Evolutionary conservation across 2,329 filamentous ascomycete species (phyloP).

Genomic region (Elsinoe australis): DNA sequence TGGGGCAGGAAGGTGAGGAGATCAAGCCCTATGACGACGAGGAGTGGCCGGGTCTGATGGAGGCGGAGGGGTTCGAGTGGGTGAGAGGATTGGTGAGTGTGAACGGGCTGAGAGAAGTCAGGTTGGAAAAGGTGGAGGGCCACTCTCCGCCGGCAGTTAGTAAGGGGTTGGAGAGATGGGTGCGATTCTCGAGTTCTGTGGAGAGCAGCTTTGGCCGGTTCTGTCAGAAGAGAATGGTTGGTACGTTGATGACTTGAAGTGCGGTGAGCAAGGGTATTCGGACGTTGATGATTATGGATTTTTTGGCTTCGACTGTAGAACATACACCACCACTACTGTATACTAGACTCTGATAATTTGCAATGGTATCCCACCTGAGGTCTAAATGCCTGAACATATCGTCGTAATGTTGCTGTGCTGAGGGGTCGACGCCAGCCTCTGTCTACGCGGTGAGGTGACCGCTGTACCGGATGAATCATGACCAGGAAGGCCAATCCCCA

Average conservation of each 20-base stretch:
- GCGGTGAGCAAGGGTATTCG: no score
- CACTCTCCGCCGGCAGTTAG: conserved; percentile 46
- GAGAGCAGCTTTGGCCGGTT: conserved; percentile 50
- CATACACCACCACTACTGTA: not conserved
- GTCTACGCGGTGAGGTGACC: no score
- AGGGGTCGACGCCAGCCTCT: no score
- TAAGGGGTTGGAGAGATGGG: conserved; percentile 50
- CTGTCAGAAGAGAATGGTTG: conserved; percentile 35
- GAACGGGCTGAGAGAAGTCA: conserved; percentile 43
- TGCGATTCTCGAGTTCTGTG: conserved; percentile 54
- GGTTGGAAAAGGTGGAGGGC: conserved; percentile 48
- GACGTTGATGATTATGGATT: not conserved
- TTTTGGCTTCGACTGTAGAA: no score
- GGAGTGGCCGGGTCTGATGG: conserved; percentile 23
- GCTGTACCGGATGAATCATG: no score
- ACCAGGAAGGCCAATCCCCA: no score
- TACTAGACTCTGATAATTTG: not conserved
- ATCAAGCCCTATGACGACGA: conserved; percentile 2
- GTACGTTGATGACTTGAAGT: not conserved
- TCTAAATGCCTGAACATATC: no score
- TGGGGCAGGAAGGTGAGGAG: conserved; percentile 9
- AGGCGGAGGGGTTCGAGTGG: conserved; percentile 50
- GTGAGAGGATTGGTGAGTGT: conserved; percentile 48
- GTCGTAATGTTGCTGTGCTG: no score
- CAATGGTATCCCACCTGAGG: not conserved